These are phyloP conservation scores for Phytophthora ramorum DNA, from an alignment of 352 stramenopile species.

Conservation along the genomic window DNA sequence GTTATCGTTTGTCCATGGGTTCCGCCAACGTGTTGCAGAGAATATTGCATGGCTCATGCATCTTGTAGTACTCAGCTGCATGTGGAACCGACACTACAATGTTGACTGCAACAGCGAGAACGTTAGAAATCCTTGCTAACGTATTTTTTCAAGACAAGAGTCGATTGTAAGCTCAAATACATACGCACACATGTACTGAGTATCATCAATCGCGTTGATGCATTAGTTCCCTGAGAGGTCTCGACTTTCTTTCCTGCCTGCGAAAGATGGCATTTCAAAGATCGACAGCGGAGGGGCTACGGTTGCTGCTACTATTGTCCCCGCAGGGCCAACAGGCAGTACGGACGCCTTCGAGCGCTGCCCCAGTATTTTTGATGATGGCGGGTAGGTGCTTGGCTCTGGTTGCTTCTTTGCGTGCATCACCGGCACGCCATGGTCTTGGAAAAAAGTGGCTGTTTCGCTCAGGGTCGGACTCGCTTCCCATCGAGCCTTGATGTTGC, in stretches of 20 bases:
- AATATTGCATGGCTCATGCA: too few relatives aligned
- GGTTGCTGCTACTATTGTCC: background rate
- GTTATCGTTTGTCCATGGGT: too few relatives aligned
- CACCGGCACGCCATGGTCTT: constrained; percentile 28
- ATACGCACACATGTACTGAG: constrained; percentile 8
- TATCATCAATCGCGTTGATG: constrained; percentile 2
- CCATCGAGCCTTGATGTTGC: constrained; percentile 60
- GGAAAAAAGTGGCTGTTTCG: constrained; percentile 21
- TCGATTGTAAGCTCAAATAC: constrained; percentile 15
- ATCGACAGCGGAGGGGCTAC: constrained; percentile 4
- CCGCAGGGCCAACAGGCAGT: constrained; percentile 51
- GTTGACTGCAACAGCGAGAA: too few relatives aligned
- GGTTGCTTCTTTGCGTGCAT: constrained; percentile 26
- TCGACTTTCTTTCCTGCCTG: constrained; percentile 23
- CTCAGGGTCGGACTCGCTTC: background rate
- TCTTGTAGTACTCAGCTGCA: too few relatives aligned
- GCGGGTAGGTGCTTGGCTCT: constrained; percentile 2
- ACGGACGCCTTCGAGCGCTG: constrained; percentile 63
- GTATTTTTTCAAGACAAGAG: too few relatives aligned
- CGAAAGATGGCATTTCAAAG: constrained; percentile 11
- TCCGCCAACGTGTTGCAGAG: too few relatives aligned
- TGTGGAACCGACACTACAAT: too few relatives aligned
- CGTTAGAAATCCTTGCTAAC: too few relatives aligned
- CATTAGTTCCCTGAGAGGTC: constrained; percentile 17
- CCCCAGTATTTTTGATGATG: constrained; percentile 6